These are phyloP conservation scores for Globisporangium parvum DNA, from an alignment of 352 stramenopile species.

Conservation along the genomic window DNA sequence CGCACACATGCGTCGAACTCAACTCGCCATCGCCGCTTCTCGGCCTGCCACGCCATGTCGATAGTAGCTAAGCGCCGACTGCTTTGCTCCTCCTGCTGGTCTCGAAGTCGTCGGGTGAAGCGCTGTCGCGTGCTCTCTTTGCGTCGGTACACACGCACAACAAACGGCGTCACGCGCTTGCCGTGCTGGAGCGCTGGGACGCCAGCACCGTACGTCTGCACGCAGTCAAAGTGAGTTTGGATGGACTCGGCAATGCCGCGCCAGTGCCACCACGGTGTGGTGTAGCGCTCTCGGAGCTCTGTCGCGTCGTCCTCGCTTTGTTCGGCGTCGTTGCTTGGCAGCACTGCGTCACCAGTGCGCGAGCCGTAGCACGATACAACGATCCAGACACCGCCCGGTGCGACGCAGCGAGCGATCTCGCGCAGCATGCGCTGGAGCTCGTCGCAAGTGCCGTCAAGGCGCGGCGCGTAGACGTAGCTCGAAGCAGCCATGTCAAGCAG, in stretches of 20 bases:
- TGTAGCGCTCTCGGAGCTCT: background rate
- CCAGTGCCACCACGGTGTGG: conserved; percentile 24
- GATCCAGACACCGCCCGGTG: conserved; percentile 21
- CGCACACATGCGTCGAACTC: background rate
- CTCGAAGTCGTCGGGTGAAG: conserved; percentile 5
- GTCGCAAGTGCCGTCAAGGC: background rate
- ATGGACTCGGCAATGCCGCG: conserved; percentile 5
- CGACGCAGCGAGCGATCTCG: conserved; percentile 22
- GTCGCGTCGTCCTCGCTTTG: background rate
- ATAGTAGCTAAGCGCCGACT: background rate
- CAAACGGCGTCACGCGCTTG: conserved; percentile 13
- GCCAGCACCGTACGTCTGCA: conserved; percentile 13
- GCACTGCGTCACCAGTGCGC: background rate
- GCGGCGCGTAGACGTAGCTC: conserved; percentile 1
- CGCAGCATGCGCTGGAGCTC: conserved; percentile 15
- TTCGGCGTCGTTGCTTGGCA: background rate
- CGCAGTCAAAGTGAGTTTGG: conserved; percentile 5
- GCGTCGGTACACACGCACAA: conserved; percentile 17
- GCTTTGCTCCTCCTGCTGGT: conserved; percentile 7
- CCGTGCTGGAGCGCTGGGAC: conserved; percentile 10
- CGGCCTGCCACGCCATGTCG: background rate
- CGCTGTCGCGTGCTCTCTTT: conserved; percentile 13
- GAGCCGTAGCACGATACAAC: conserved; percentile 14
- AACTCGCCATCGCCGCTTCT: background rate
- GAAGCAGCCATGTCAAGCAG: conserved; percentile 22